Evolutionary conservation across 2,329 filamentous ascomycete genomes (phyloP).

Genomic region (Thelonectria rubi): DNA sequence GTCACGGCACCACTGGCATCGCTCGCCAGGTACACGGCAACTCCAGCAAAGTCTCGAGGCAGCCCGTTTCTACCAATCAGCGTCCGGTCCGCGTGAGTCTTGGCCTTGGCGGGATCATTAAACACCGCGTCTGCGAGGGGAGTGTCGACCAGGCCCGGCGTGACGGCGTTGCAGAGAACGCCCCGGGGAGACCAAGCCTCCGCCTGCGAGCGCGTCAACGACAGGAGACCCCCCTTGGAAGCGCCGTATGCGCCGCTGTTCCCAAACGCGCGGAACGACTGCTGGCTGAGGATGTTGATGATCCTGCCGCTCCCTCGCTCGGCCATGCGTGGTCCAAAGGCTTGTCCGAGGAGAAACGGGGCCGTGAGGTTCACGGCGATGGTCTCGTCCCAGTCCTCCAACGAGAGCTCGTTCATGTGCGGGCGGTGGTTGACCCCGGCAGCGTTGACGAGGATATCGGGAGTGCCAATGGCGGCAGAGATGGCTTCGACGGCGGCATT

Average conservation of each 20-base stretch:
- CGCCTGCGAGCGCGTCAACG: conserved; percentile 46
- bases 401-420: conserved; percentile 42
- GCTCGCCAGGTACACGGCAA: conserved; percentile 44
- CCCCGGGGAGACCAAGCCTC: conserved; percentile 48
- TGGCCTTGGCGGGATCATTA: conserved; percentile 31
- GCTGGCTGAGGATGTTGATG: conserved; percentile 47
- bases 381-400: conserved; percentile 44
- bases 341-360: conserved; percentile 45
- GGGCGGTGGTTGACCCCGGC: conserved; percentile 45
- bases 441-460: conserved; percentile 47
- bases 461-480: conserved; percentile 34
- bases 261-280: conserved; percentile 45
- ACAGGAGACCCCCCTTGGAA: conserved; percentile 45
- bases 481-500: conserved; percentile 34
- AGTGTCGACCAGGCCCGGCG: conserved; percentile 46
- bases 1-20: conserved; percentile 45
- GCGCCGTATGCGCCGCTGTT: conserved; percentile 48
- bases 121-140: conserved; percentile 39
- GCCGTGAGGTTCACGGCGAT: conserved; percentile 48
- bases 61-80: conserved; percentile 46
- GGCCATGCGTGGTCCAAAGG: conserved; percentile 47
- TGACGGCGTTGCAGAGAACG: conserved; percentile 47
- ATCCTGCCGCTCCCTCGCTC: conserved; percentile 45
- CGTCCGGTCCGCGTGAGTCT: conserved; percentile 41
- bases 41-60: conserved; percentile 45